These are phyloP conservation scores for Pachyrhizus erosus DNA, from an alignment of 306 rosid genomes.

Conservation along the genomic window DNA sequence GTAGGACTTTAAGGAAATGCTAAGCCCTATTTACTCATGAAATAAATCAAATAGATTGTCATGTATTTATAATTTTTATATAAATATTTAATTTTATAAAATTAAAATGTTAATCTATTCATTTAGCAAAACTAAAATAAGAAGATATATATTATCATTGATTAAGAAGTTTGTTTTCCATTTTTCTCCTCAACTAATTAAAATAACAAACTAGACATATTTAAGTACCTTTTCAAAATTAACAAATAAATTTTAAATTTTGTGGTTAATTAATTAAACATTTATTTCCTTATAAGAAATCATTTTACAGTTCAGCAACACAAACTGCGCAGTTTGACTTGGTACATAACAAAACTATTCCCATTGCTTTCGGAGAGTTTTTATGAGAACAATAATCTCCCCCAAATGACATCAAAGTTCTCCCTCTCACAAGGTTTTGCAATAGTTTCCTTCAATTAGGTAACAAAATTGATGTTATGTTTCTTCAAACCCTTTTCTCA, in stretches of 20 bases:
- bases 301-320: constrained; percentile 14
- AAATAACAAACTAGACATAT: neutral
- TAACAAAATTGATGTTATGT: constrained; percentile 31
- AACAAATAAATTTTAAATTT: neutral
- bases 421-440: constrained; percentile 22
- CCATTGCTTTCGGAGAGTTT: constrained; percentile 34
- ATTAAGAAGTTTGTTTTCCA: neutral
- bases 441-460: constrained; percentile 20
- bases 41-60: neutral
- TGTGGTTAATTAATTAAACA: neutral
- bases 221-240: neutral
- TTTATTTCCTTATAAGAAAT: neutral
- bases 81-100: neutral
- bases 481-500: constrained; percentile 21
- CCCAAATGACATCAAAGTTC: constrained; percentile 32
- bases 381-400: constrained; percentile 15
- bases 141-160: neutral
- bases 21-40: neutral
- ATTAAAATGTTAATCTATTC: neutral
- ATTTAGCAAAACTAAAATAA: neutral
- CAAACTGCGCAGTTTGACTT: constrained; percentile 48
- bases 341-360: constrained; percentile 35
- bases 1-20: too few species aligned
- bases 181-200: neutral
- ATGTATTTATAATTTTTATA: neutral